Evolutionary conservation across 495 filamentous ascomycete genomes (phyloP).

Genomic region (Penicillium psychrofluorescens): DNA sequence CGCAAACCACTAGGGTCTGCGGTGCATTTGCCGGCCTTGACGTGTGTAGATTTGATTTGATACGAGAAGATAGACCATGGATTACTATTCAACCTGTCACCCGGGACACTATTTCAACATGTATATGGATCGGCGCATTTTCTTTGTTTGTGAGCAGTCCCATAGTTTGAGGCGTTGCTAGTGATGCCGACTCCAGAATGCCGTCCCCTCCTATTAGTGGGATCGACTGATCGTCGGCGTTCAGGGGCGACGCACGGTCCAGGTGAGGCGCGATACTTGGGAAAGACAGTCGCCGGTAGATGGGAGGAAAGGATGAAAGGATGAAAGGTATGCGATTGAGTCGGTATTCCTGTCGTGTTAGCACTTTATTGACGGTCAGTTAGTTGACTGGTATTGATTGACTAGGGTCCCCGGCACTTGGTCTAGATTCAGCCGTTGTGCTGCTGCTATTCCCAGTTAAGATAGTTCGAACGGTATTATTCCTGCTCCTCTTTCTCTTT

Average conservation of each 20-base stretch:
- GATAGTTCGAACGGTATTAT: constrained; percentile 2
- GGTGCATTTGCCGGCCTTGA: not conserved
- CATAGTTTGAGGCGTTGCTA: not conserved
- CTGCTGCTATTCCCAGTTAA: constrained; percentile 9
- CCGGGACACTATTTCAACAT: not conserved
- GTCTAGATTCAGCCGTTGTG: too few species aligned
- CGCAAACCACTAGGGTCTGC: constrained; percentile 14
- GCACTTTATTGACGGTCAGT: too few species aligned
- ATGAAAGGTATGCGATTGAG: too few species aligned
- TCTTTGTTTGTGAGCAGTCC: constrained; percentile 9
- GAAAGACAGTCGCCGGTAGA: too few species aligned
- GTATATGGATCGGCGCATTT: not conserved
- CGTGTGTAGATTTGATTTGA: not conserved
- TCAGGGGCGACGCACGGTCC: constrained; percentile 7
- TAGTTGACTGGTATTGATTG: too few species aligned
- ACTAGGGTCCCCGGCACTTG: too few species aligned
- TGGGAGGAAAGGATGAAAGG: too few species aligned
- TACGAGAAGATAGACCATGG: constrained; percentile 5
- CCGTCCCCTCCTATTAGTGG: not conserved
- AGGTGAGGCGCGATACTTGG: not conserved
- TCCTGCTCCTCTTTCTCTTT: not conserved
- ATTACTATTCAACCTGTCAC: constrained; percentile 5
- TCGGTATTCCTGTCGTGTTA: too few species aligned
- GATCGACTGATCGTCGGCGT: not conserved
- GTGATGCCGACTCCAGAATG: not conserved